Evolutionary conservation across 129 eudicot genomes (phyloP), one percentile per base, ranked within the genome.

Genomic region (Lactuca sativa): DNA sequence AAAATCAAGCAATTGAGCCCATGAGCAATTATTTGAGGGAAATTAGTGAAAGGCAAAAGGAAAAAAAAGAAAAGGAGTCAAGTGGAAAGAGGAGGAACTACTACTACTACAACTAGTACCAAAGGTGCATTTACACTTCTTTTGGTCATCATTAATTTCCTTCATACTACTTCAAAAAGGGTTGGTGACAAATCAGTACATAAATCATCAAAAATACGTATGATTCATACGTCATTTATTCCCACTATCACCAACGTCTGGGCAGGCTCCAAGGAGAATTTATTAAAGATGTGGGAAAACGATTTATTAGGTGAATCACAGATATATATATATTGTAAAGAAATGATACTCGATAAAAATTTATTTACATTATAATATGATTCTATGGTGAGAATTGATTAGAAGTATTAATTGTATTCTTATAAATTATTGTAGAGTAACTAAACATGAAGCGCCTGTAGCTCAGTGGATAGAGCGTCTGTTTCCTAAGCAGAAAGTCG

Each of bases 401-500:
- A 0, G 30, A 25, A 25, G 30, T 25, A 0, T 0, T 21, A 21
- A 21, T 21, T 1, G 30, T 1, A 0, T 25, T 25, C 2, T 25
- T 25, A 25, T 18, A 18, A 1, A 18, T 18, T 18, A 0, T 48
- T 48, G 2, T 3, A n/a, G 12, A 2, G 11, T 8, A 13, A 15
- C 0, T 6, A 0, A n/a, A 3, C 13, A 78, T 59, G 0, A 0
- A 10, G 96, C 91, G 96, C 85, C 85, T 90, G 90, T 90, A 92
- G 98, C 95, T 92, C 96, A 92, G 95, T 89, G 95, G 98, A 92
- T 92, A 92, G 95, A 89, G 98, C 96, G 98, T 92, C 95, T 92
- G 96, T 92, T 92, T 92, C 95, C 91, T 92, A 92, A 92, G 98
- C 96, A 88, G 98, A 92, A 89, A 84, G 96, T 79, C 95, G 92